phyloP scores from a whole-genome alignment of 768 basidiomycete genomes.

The Lentinula guzmanii region DNA sequence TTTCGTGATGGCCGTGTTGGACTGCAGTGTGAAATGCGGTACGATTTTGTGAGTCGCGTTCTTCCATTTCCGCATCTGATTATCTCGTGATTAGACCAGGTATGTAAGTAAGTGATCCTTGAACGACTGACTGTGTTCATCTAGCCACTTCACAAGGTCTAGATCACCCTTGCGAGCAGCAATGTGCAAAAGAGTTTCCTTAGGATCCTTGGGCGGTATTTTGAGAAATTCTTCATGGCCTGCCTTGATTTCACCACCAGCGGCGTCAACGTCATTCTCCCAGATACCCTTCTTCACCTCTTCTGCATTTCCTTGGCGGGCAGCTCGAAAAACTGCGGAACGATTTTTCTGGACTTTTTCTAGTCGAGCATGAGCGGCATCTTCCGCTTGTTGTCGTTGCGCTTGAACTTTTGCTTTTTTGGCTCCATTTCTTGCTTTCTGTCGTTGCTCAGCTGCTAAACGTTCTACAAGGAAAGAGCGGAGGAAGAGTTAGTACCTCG shows the following conservation, averaged over 20 bases:
- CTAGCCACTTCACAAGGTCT: constrained; percentile 62
- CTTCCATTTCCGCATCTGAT: constrained; percentile 68
- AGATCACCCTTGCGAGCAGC: constrained; percentile 48
- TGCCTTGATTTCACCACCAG: constrained; percentile 61
- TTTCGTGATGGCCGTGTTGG: constrained; percentile 40
- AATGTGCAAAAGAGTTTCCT: constrained; percentile 69
- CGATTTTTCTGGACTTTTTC: constrained; percentile 50
- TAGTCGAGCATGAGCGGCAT: constrained; percentile 39
- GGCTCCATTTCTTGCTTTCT: constrained; percentile 44
- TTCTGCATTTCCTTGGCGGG: constrained; percentile 45
- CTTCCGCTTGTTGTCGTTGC: constrained; percentile 42
- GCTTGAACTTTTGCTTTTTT: constrained; percentile 53
- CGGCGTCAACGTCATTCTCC: constrained; percentile 66
- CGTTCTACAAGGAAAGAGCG: constrained; percentile 33
- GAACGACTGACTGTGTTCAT: constrained; percentile 54
- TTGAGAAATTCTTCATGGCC: constrained; percentile 50
- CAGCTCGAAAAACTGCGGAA: constrained; percentile 60
- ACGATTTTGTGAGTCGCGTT: constrained; percentile 49
- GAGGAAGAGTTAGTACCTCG: not conserved
- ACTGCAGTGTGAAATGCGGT: constrained; percentile 69
- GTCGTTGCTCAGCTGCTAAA: constrained; percentile 49
- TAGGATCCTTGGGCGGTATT: constrained; percentile 40
- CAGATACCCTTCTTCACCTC: constrained; percentile 61
- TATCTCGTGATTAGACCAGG: constrained; percentile 8
- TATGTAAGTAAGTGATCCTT: constrained; percentile 15